Evolutionary conservation across 2,329 filamentous ascomycete genomes (phyloP).

Genomic region (Acrodontium crateriforme): DNA sequence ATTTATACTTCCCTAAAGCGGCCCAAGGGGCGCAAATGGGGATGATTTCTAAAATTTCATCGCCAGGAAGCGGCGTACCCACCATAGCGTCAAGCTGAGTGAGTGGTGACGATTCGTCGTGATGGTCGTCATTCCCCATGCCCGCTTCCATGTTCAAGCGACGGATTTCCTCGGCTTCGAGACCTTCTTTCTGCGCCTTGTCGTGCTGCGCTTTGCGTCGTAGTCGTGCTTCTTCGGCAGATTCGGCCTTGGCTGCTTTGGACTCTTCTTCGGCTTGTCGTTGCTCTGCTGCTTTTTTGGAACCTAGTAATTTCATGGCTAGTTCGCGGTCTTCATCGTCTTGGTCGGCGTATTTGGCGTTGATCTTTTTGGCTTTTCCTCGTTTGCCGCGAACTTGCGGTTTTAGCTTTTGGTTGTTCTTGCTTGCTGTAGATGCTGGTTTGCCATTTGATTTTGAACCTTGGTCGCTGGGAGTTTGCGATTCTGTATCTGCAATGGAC

Average conservation of each 20-base stretch:
- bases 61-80: slow-evolving; percentile 63
- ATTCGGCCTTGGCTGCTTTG: slow-evolving; percentile 53
- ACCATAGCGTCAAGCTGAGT: slow-evolving; percentile 57
- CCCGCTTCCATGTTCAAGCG: slow-evolving; percentile 46
- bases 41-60: slow-evolving; percentile 60
- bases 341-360: slow-evolving; percentile 81
- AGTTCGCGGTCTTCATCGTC: slow-evolving; percentile 83
- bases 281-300: slow-evolving; percentile 51
- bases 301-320: slow-evolving; percentile 77
- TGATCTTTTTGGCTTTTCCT: slow-evolving; percentile 74
- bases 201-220: slow-evolving; percentile 70
- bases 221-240: slow-evolving; percentile 49
- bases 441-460: slow-evolving; percentile 2
- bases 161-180: slow-evolving; percentile 59
- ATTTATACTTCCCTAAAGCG: slow-evolving; percentile 61
- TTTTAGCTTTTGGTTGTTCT: slow-evolving; percentile 12
- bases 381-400: slow-evolving; percentile 54
- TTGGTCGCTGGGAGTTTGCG: slow-evolving; percentile 9
- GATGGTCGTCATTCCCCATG: slow-evolving; percentile 22
- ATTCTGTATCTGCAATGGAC: slow-evolving; percentile 12
- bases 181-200: slow-evolving; percentile 59
- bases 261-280: slow-evolving; percentile 47
- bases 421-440: slow-evolving; percentile 22
- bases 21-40: slow-evolving; percentile 51
- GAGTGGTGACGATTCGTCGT: slow-evolving; percentile 28